Evolutionary conservation across 2,329 filamentous ascomycete genomes (phyloP).

Genomic region (Madurella fahalii): DNA sequence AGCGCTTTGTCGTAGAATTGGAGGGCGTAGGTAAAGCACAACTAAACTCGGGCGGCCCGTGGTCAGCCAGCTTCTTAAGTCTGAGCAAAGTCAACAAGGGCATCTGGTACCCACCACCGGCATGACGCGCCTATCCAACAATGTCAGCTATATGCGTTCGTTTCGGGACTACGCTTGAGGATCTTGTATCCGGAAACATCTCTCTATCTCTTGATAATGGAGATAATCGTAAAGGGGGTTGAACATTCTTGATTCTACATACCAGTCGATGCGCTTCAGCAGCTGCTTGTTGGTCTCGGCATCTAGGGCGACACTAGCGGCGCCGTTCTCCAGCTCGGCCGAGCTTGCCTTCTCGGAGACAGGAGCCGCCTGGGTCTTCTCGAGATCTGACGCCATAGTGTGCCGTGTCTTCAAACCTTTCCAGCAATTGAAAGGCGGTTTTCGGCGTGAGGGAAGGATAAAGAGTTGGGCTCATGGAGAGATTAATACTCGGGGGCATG

Average conservation of each 20-base stretch:
- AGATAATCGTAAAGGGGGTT: too few species aligned
- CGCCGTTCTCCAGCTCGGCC: conserved; percentile 5
- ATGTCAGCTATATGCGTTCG: too few species aligned
- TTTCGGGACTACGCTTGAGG: too few species aligned
- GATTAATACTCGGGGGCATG: not conserved
- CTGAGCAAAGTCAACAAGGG: not conserved
- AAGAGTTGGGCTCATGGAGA: not conserved
- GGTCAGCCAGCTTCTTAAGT: not conserved
- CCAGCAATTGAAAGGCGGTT: not conserved
- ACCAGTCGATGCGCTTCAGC: conserved; percentile 38
- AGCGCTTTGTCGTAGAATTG: conserved; percentile 52
- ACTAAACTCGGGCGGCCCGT: not conserved
- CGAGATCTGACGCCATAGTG: conserved; percentile 1
- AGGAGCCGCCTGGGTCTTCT: not conserved
- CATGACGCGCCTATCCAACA: conserved; percentile 32
- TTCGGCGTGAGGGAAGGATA: not conserved
- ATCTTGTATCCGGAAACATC: too few species aligned
- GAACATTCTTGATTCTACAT: too few species aligned
- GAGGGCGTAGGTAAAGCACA: conserved; percentile 42
- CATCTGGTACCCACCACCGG: conserved; percentile 30
- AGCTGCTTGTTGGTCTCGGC: conserved; percentile 35
- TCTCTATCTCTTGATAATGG: too few species aligned
- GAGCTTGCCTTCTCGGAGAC: conserved; percentile 1
- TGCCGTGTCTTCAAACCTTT: not conserved
- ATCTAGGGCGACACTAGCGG: conserved; percentile 4